phyloP scores from a whole-genome alignment of 2,329 filamentous ascomycete species.

The Penicillium psychrosexuale region DNA sequence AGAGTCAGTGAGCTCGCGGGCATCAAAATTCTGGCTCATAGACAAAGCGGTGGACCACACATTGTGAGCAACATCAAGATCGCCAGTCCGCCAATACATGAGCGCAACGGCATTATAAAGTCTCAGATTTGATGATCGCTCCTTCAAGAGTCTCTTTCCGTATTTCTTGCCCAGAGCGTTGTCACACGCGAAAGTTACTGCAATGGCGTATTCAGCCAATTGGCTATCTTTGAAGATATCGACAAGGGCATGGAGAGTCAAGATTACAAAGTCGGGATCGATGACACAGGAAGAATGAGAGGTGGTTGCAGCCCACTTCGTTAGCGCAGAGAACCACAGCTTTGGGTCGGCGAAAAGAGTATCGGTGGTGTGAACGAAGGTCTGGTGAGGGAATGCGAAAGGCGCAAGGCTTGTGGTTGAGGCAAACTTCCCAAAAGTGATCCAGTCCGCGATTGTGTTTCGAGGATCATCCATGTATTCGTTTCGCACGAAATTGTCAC shows the following conservation, averaged over 20 bases:
- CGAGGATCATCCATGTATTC: slow-evolving; percentile 34
- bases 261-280: slow-evolving; percentile 50
- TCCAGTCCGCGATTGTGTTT: slow-evolving; percentile 26
- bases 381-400: slow-evolving; percentile 37
- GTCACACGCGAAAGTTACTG: slow-evolving; percentile 60
- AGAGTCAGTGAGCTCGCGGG: slow-evolving; percentile 35
- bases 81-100: slow-evolving; percentile 62
- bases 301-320: slow-evolving; percentile 29
- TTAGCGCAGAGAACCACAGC: slow-evolving; percentile 50
- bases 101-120: slow-evolving; percentile 79
- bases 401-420: slow-evolving; percentile 19
- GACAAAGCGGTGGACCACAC: slow-evolving; percentile 67
- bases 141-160: slow-evolving; percentile 71
- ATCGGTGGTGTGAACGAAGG: slow-evolving; percentile 48
- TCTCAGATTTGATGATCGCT: slow-evolving; percentile 58
- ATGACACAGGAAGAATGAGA: slow-evolving; percentile 33
- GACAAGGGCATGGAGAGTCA: slow-evolving; percentile 58
- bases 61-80: slow-evolving; percentile 57
- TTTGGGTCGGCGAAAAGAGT: slow-evolving; percentile 50
- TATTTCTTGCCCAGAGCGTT: slow-evolving; percentile 60
- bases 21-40: slow-evolving; percentile 48
- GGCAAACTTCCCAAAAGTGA: slow-evolving; percentile 12
- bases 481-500: slow-evolving; percentile 55
- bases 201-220: slow-evolving; percentile 68
- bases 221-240: slow-evolving; percentile 44